Percentiles rank a stretch among this genome's conserved stretches.
These are phyloP conservation scores for Amyloporia xantha DNA, from an alignment of 768 basidiomycete genomes.

Conservation along the genomic window DNA sequence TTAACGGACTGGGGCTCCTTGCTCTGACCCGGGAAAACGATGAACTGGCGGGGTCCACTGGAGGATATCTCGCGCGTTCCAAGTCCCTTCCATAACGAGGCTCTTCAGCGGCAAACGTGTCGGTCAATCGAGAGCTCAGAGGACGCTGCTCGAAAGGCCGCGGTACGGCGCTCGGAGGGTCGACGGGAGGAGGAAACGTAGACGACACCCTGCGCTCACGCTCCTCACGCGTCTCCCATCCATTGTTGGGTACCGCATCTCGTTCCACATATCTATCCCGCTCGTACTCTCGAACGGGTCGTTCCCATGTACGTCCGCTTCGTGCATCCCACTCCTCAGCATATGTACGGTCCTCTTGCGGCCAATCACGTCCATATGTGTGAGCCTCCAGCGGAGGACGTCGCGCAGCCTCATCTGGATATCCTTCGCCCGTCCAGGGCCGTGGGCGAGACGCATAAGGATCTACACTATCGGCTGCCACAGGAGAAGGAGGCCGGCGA, in stretches of 20 bases:
- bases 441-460: constrained; percentile 8
- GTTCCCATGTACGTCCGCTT: constrained; percentile 17
- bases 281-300: constrained; percentile 13
- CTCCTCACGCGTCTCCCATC: constrained; percentile 26
- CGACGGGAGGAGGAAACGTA: constrained; percentile 10
- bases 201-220: constrained; percentile 20
- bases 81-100: constrained; percentile 11
- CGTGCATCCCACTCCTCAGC: constrained; percentile 16
- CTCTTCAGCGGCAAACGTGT: constrained; percentile 16
- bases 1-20: constrained; percentile 22
- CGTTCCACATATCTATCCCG: constrained; percentile 15
- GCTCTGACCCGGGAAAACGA: constrained; percentile 20
- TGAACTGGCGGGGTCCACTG: constrained; percentile 7
- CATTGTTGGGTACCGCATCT: constrained; percentile 10
- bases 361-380: constrained; percentile 16
- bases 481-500: constrained; percentile 16
- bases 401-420: constrained; percentile 12
- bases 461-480: constrained; percentile 4
- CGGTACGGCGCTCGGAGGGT: constrained; percentile 3
- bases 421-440: constrained; percentile 16
- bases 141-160: constrained; percentile 21
- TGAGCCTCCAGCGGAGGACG: constrained; percentile 9
- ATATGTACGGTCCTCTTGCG: constrained; percentile 14
- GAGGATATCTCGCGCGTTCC: constrained; percentile 17
- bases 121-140: constrained; percentile 19